A percentile compares a stretch with the other conserved stretches of the same genome.
phyloP scores from a whole-genome alignment of 148 eudicot genomes.

The Limonium bicolor region DNA sequence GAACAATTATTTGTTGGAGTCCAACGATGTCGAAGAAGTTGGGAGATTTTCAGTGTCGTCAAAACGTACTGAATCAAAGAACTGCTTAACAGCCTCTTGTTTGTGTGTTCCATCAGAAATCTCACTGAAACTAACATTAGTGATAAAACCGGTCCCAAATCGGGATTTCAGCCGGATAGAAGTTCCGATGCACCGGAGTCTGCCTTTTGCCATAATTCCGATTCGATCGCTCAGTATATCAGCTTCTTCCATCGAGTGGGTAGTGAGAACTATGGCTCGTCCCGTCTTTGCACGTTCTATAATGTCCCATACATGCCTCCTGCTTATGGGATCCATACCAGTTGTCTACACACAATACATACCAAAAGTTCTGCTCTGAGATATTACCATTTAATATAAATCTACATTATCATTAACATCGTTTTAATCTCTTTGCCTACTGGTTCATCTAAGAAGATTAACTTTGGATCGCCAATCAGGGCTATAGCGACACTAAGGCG shows the following conservation, averaged over 20 bases:
- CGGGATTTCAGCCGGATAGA: constrained; percentile 69
- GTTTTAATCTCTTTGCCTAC: too few relatives aligned
- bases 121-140: constrained; percentile 47
- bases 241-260: constrained; percentile 98
- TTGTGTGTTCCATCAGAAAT: constrained; percentile 11
- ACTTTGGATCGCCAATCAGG: constrained; percentile 76
- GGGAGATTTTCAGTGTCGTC: background rate
- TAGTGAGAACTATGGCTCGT: constrained; percentile 62
- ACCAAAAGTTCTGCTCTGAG: too few relatives aligned
- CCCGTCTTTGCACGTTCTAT: constrained; percentile 82
- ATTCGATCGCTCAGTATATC: constrained; percentile 75
- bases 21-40: background rate
- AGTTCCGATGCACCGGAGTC: constrained; percentile 87
- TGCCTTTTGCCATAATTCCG: constrained; percentile 93
- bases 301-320: constrained; percentile 92
- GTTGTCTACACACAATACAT: too few relatives aligned
- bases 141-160: constrained; percentile 75
- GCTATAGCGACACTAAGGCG: constrained; percentile 95
- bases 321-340: constrained; percentile 90
- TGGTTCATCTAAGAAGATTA: constrained; percentile 87
- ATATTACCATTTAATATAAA: too few relatives aligned
- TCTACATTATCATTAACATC: too few relatives aligned
- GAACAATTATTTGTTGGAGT: too few relatives aligned
- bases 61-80: constrained; percentile 51
- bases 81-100: constrained; percentile 43